A percentile compares a stretch with the other conserved stretches of the same genome.
These are phyloP conservation scores for Pythium insidiosum DNA, from an alignment of 352 stramenopile species.

Conservation along the genomic window DNA sequence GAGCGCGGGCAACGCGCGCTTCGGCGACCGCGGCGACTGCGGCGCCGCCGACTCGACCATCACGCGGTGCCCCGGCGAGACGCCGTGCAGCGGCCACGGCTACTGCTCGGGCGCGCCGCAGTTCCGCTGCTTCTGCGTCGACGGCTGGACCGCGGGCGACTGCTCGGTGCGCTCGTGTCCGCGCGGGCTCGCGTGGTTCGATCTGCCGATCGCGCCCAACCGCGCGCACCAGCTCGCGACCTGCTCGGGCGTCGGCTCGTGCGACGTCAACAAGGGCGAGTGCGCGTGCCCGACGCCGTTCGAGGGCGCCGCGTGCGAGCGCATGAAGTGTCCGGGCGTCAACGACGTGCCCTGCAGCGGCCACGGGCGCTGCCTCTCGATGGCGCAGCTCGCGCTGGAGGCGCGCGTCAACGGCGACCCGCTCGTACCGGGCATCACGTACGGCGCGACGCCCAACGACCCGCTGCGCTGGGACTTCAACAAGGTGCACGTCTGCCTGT, in stretches of 20 bases:
- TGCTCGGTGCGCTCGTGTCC: constrained; percentile 67
- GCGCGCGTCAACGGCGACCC: constrained; percentile 43
- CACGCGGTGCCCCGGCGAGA: constrained; percentile 28
- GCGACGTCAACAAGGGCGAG: constrained; percentile 47
- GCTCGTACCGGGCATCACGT: constrained; percentile 39
- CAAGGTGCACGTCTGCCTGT: constrained; percentile 86
- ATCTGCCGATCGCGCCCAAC: constrained; percentile 46
- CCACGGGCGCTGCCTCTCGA: constrained; percentile 60
- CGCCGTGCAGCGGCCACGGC: constrained; percentile 59
- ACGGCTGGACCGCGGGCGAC: constrained; percentile 52
- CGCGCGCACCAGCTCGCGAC: constrained; percentile 33
- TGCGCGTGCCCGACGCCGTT: constrained; percentile 58
- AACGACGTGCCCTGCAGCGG: constrained; percentile 45
- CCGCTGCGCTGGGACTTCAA: constrained; percentile 78
- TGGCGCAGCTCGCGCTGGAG: constrained; percentile 48
- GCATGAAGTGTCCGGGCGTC: constrained; percentile 57
- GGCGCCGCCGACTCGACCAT: constrained; percentile 19
- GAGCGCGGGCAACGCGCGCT: constrained; percentile 37
- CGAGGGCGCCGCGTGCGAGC: constrained; percentile 58
- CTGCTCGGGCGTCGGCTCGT: constrained; percentile 67
- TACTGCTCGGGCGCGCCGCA: constrained; percentile 62
- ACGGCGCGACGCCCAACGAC: constrained; percentile 58
- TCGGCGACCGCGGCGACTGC: constrained; percentile 64
- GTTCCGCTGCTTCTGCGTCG: constrained; percentile 61
- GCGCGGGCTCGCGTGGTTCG: constrained; percentile 57